Evolutionary conservation across 208 protist species (phyloP), one percentile per base, ranked within the genome.

Genomic region (Borovskyia barvae): DNA sequence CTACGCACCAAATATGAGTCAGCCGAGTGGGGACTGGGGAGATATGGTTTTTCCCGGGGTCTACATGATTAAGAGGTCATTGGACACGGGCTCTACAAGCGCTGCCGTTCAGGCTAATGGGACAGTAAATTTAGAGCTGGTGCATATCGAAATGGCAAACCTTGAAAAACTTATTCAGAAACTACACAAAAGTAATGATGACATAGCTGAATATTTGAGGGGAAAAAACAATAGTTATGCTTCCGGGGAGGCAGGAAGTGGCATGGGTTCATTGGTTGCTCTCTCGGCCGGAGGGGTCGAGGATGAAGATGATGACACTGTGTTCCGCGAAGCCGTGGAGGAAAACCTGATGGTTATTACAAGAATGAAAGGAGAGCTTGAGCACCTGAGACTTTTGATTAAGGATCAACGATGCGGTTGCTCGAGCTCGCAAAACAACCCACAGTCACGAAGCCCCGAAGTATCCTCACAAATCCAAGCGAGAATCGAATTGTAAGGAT

Each of bases 1-100:
- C 25, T 2, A 49, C n/a, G n/a, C 28, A n/a, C 1, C 32, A 11
- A 5, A 24, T 15, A 77, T 72, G 65, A 72, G 43, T 1, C 28
- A 47, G 28, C 2, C 6, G 5, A 52, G 42, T 33, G 53, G 59
- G 41, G 76, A 73, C 9, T 91, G 83, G 87, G 84, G 84, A 28
- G 70, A 83, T 19, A 87, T 88, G 84, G 75, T 90, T 26, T 59
- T 87, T 29, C 83, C 81, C 1, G 87, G 83, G 28, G 87, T 91
- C n/a, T 93, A 83, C 56, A 93, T 93, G 84, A 82, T 87, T 55
- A 62, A 66, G 30, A 25, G 82, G 2, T 40, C 62, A n/a, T 56
- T 42, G 17, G 28, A 45, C 19, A 20, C 37, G 12, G 20, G 29
- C 20, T 40, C 6, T 7, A 52, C 43, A 26, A 54, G 36, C n/a